These are phyloP conservation scores for Thalassiosira profunda DNA, from an alignment of 108 stramenopile genomes.

Conservation along the genomic window DNA sequence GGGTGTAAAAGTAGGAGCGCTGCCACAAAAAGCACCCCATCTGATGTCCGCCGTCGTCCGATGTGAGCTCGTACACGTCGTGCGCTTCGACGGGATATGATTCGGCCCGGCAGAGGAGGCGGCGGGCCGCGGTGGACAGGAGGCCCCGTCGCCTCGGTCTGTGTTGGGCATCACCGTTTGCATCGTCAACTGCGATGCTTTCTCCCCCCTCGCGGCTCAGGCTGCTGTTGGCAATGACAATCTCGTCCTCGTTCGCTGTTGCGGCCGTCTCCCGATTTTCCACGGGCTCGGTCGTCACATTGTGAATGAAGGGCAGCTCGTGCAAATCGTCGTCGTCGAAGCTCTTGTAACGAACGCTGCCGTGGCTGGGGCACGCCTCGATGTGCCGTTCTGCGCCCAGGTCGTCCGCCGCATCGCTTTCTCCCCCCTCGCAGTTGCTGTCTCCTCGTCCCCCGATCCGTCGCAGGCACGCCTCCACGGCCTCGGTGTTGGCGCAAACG, in stretches of 20 bases:
- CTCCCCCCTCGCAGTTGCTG: neutral
- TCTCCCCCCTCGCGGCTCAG: neutral
- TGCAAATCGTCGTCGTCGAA: slow-evolving; percentile 29
- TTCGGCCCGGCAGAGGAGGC: neutral
- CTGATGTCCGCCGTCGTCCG: slow-evolving; percentile 17
- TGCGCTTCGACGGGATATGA: slow-evolving; percentile 18
- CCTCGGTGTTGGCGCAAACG: slow-evolving; percentile 68
- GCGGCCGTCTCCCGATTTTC: slow-evolving; percentile 32
- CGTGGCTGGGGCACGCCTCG: neutral
- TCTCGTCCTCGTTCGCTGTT: neutral
- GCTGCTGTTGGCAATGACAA: neutral
- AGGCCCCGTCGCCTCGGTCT: neutral
- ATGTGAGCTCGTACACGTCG: slow-evolving; percentile 26
- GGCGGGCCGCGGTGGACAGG: neutral
- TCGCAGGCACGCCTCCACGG: neutral
- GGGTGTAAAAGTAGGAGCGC: slow-evolving; percentile 67
- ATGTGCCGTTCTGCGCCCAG: too few species aligned
- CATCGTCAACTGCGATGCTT: neutral
- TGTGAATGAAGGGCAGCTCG: slow-evolving; percentile 33
- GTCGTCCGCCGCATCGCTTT: too few species aligned
- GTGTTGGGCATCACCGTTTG: neutral
- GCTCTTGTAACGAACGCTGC: slow-evolving; percentile 29
- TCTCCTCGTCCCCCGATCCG: neutral
- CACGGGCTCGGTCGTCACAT: slow-evolving; percentile 30
- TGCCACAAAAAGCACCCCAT: slow-evolving; percentile 71